Percentiles rank a stretch among this genome's conserved stretches.
Evolutionary conservation across 805 yeast species (phyloP).

Genomic region (Kluyveromyces lactis): DNA sequence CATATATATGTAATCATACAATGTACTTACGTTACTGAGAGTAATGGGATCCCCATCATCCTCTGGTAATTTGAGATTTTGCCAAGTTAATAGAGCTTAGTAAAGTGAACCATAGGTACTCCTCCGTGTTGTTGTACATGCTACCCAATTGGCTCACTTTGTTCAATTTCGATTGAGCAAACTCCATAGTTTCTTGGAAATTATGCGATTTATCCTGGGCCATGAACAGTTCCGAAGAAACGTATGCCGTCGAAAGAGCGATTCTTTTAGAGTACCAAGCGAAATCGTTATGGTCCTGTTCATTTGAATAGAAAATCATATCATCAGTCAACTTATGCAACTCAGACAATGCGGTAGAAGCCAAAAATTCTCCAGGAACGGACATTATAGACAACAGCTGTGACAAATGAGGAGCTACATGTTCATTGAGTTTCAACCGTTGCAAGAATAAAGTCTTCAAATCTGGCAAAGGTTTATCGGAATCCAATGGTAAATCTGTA

Average conservation of each 20-base stretch:
- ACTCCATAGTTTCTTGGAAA: conserved; percentile 49
- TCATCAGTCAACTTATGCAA: conserved; percentile 77
- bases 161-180: conserved; percentile 53
- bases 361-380: conserved; percentile 50
- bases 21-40: too few relatives aligned
- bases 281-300: conserved; percentile 59
- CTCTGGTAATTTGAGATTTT: conserved; percentile 57
- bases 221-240: conserved; percentile 73
- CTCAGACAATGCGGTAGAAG: conserved; percentile 48
- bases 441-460: conserved; percentile 38
- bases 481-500: conserved; percentile 25
- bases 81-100: conserved; percentile 55
- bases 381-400: conserved; percentile 48
- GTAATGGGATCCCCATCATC: conserved; percentile 6
- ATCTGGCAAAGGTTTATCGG: conserved; percentile 24
- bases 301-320: conserved; percentile 71
- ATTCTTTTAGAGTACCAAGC: conserved; percentile 91
- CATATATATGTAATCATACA: not conserved
- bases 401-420: conserved; percentile 28
- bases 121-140: conserved; percentile 56
- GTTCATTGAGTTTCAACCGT: conserved; percentile 39
- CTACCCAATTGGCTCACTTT: conserved; percentile 48
- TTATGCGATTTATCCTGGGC: conserved; percentile 57
- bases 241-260: conserved; percentile 60
- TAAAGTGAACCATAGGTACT: conserved; percentile 68